A percentile compares a stretch with the other conserved stretches of the same genome.
Evolutionary conservation across 257 asterid species (phyloP).

Genomic region (Nicotiana obtusifolia): DNA sequence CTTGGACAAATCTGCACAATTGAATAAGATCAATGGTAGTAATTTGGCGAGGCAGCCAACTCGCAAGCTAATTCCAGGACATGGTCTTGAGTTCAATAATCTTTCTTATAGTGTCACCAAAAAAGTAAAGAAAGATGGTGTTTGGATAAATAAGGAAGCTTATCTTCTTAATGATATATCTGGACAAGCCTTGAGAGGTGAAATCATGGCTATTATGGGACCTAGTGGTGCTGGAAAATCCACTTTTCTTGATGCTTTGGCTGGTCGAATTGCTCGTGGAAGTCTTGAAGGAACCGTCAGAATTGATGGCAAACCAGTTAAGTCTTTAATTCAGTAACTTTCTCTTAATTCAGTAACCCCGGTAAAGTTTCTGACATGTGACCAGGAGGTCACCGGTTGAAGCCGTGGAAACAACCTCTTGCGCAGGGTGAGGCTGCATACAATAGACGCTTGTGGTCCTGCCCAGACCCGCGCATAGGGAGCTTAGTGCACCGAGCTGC

Average conservation of each 20-base stretch:
- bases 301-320: slow-evolving; percentile 76
- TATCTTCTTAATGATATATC: slow-evolving; percentile 73
- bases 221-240: slow-evolving; percentile 95
- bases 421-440: too few relatives aligned
- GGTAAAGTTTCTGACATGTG: too few relatives aligned
- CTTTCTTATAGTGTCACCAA: slow-evolving; percentile 63
- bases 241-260: slow-evolving; percentile 80
- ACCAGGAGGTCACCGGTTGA: too few relatives aligned
- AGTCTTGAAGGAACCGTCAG: slow-evolving; percentile 80
- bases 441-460: too few relatives aligned
- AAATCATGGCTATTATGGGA: slow-evolving; percentile 81
- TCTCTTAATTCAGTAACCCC: too few relatives aligned
- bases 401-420: too few relatives aligned
- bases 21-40: slow-evolving; percentile 15
- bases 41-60: slow-evolving; percentile 26
- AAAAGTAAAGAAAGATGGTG: slow-evolving; percentile 68
- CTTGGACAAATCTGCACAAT: slow-evolving; percentile 37
- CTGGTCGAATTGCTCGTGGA: slow-evolving; percentile 83
- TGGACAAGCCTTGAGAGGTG: slow-evolving; percentile 75
- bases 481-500: too few relatives aligned
- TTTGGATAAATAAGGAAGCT: slow-evolving; percentile 62
- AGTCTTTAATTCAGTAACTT: not conserved
- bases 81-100: slow-evolving; percentile 66
- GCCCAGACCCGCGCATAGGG: too few relatives aligned
- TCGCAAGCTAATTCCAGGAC: slow-evolving; percentile 58